Evolutionary conservation across 208 protist species (phyloP).

Genomic region (Blastocrithidia nonstop): DNA sequence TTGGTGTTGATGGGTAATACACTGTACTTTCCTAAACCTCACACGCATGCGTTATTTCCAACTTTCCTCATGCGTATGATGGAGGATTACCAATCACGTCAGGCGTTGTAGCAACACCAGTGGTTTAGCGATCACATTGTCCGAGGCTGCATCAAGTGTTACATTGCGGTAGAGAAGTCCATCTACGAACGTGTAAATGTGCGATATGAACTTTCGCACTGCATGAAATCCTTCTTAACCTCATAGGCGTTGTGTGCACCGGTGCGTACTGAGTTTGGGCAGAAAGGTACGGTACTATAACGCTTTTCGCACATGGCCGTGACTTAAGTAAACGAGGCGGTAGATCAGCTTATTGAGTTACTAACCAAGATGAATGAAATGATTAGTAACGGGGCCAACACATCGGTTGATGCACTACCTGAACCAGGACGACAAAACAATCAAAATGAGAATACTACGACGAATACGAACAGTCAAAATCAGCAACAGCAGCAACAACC

Average conservation of each 20-base stretch:
- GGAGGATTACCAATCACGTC: constrained; percentile 23
- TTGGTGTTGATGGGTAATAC: constrained; percentile 85
- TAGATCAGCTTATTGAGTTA: constrained; percentile 70
- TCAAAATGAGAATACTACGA: background rate
- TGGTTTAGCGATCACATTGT: constrained; percentile 75
- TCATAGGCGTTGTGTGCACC: constrained; percentile 50
- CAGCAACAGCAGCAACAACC: background rate
- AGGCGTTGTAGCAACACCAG: constrained; percentile 44
- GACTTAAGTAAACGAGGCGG: constrained; percentile 70
- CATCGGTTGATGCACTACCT: constrained; percentile 30
- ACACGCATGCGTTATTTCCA: constrained; percentile 79
- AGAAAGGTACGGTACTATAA: constrained; percentile 52
- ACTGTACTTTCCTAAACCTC: constrained; percentile 76
- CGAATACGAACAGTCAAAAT: background rate
- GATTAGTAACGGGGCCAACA: constrained; percentile 40
- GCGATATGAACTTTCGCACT: constrained; percentile 70
- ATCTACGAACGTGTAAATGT: constrained; percentile 71
- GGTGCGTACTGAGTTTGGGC: constrained; percentile 58
- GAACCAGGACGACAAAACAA: constrained; percentile 4
- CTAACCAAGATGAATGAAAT: constrained; percentile 70
- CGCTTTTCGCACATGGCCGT: constrained; percentile 84
- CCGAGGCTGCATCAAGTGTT: constrained; percentile 69
- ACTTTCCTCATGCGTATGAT: constrained; percentile 41
- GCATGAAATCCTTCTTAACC: constrained; percentile 53
- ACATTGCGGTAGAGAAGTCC: constrained; percentile 82